These are phyloP conservation scores for Pichia sp. DNA, from an alignment of 1,139 yeast species.

Conservation along the genomic window DNA sequence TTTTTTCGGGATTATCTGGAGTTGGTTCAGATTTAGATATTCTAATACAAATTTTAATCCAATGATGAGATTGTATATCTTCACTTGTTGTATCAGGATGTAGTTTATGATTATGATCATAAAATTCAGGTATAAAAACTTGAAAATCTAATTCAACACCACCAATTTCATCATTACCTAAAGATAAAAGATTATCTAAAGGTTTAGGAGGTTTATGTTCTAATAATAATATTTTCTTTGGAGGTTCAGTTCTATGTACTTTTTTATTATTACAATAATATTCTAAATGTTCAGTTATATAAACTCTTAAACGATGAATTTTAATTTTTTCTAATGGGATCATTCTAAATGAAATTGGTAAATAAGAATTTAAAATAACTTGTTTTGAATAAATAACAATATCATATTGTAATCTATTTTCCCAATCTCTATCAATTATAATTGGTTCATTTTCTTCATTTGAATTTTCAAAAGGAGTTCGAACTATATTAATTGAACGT, in stretches of 20 bases:
- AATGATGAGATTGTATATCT: conserved; percentile 80
- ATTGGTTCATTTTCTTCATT: conserved; percentile 91
- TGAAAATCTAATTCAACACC: conserved; percentile 75
- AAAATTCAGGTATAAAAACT: conserved; percentile 64
- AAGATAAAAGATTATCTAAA: conserved; percentile 29
- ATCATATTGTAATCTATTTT: conserved; percentile 81
- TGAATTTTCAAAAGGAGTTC: conserved; percentile 73
- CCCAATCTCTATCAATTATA: conserved; percentile 88
- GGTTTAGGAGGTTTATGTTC: conserved; percentile 71
- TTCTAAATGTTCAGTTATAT: conserved; percentile 81
- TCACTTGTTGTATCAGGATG: conserved; percentile 81
- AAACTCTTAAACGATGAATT: conserved; percentile 77
- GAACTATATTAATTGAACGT: conserved; percentile 57
- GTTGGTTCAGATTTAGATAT: conserved; percentile 53
- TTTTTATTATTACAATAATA: conserved; percentile 79
- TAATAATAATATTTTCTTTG: conserved; percentile 66
- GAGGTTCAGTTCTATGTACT: conserved; percentile 89
- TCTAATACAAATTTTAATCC: conserved; percentile 84
- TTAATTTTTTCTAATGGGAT: conserved; percentile 85
- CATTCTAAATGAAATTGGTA: conserved; percentile 79
- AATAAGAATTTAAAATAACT: conserved; percentile 70
- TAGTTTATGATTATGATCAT: conserved; percentile 45
- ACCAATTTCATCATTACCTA: conserved; percentile 38
- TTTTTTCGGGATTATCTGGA: conserved; percentile 47
- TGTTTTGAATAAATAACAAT: conserved; percentile 86